These are phyloP conservation scores for Lactarius evosmus DNA, from an alignment of 768 basidiomycete genomes.

Conservation along the genomic window DNA sequence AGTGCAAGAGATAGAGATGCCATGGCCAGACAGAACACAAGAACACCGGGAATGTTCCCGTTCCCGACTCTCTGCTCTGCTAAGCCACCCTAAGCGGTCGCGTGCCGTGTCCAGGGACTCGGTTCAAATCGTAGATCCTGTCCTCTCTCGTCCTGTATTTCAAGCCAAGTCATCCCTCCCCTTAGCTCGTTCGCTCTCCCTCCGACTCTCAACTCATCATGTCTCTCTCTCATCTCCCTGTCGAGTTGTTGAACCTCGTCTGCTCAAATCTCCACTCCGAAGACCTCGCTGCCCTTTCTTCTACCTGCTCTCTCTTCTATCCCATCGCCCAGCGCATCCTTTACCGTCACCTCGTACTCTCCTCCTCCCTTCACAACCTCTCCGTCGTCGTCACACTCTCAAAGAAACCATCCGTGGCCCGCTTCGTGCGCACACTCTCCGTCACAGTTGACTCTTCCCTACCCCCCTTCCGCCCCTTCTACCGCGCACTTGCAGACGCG, in stretches of 20 bases:
- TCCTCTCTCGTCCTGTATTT: neutral
- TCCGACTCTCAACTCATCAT: constrained; percentile 34
- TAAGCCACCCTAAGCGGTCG: neutral
- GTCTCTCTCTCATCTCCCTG: constrained; percentile 50
- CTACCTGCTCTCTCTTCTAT: constrained; percentile 41
- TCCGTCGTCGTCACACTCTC: constrained; percentile 55
- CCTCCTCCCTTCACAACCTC: constrained; percentile 45
- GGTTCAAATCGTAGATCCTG: constrained; percentile 11
- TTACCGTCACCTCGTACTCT: constrained; percentile 55
- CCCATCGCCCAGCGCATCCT: constrained; percentile 57
- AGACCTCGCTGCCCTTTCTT: constrained; percentile 52
- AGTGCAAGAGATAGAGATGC: neutral
- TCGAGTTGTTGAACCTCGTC: constrained; percentile 60
- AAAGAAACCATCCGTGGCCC: constrained; percentile 52
- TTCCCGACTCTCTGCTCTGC: too few species aligned
- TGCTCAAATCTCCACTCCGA: constrained; percentile 30
- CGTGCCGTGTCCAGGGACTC: neutral
- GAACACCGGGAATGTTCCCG: too few species aligned
- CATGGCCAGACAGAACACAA: neutral
- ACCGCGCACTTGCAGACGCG: constrained; percentile 48
- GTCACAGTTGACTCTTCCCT: constrained; percentile 47
- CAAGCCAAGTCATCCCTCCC: neutral
- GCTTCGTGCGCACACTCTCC: constrained; percentile 58
- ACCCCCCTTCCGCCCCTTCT: constrained; percentile 46
- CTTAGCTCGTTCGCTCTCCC: constrained; percentile 5